Conservation (phyloP, 2,329 filamentous ascomycete species). For the Colletotrichum sp. region DNA sequence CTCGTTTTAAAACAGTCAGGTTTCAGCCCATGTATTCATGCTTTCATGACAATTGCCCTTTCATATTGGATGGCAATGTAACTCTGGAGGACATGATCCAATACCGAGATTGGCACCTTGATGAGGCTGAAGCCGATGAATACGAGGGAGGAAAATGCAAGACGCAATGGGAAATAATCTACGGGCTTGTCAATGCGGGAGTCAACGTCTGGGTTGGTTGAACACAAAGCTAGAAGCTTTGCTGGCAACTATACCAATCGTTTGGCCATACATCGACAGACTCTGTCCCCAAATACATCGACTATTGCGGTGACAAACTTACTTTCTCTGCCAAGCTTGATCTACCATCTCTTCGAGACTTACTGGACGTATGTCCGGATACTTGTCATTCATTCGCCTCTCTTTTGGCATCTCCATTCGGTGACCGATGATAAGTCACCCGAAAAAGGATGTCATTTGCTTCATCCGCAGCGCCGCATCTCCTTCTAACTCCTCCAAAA, state of each 20-base stretch:
- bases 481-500: neutral
- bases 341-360: neutral
- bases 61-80: neutral
- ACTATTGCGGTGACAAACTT: neutral
- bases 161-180: neutral
- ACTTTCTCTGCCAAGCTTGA: neutral
- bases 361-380: neutral
- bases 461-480: neutral
- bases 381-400: neutral
- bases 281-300: accelerated
- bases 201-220: neutral
- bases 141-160: neutral
- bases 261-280: neutral
- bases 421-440: neutral
- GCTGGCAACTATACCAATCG: accelerated
- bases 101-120: neutral
- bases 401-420: neutral
- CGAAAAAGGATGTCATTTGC: neutral
- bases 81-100: neutral
- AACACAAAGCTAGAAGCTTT: neutral
- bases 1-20: neutral
- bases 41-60: neutral
- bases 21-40: neutral
- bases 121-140: neutral
- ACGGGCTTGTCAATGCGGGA: neutral